phyloP scores from a whole-genome alignment of 345 rosid genomes.

The Arabidopsis arenosa region DNA sequence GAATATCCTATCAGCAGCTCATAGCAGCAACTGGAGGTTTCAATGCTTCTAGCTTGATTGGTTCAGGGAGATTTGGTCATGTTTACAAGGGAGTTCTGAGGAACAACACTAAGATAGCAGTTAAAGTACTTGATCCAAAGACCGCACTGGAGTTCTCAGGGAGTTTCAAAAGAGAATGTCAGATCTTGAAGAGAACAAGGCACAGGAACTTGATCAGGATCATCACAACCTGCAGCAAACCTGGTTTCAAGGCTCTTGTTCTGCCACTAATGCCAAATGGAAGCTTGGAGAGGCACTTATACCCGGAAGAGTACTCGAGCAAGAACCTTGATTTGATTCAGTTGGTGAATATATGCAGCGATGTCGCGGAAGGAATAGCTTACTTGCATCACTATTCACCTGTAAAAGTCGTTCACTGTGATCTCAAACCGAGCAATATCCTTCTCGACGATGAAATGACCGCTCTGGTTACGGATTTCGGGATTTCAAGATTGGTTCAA shows the following conservation, averaged over 20 bases:
- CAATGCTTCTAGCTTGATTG: constrained; percentile 67
- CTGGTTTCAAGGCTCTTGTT: constrained; percentile 86
- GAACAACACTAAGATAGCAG: constrained; percentile 77
- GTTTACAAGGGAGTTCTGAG: constrained; percentile 84
- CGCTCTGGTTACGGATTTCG: constrained; percentile 90
- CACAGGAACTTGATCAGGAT: constrained; percentile 89
- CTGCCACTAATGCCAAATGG: constrained; percentile 90
- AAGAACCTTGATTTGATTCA: constrained; percentile 62
- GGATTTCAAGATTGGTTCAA: constrained; percentile 72
- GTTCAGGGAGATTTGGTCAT: constrained; percentile 84
- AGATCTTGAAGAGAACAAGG: constrained; percentile 70
- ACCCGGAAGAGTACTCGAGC: constrained; percentile 50
- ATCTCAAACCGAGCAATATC: constrained; percentile 93
- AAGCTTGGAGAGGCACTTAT: constrained; percentile 78
- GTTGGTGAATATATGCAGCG: constrained; percentile 71
- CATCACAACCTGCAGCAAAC: constrained; percentile 83
- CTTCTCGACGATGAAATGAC: constrained; percentile 90
- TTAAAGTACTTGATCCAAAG: constrained; percentile 72
- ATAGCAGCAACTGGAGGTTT: constrained; percentile 82
- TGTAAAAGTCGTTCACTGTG: constrained; percentile 89
- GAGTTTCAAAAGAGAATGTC: constrained; percentile 87
- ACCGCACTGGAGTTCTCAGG: constrained; percentile 55
- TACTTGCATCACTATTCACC: constrained; percentile 89
- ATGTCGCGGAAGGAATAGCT: constrained; percentile 87
- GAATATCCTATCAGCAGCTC: constrained; percentile 73